phyloP scores from a whole-genome alignment of 345 rosid genomes.

The Isatis tinctoria region DNA sequence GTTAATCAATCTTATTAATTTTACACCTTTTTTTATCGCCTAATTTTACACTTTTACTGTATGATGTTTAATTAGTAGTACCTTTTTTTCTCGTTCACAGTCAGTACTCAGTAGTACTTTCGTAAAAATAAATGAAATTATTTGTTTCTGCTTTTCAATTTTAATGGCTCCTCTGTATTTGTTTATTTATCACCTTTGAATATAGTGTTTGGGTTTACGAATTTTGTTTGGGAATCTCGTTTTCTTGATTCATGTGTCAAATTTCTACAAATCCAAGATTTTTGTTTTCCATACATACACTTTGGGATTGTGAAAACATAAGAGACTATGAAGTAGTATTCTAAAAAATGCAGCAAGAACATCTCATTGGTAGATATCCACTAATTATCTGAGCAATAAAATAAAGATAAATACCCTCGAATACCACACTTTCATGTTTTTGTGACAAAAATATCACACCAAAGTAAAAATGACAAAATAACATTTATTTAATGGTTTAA shows the following conservation, averaged over 20 bases:
- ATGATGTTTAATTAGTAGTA: neutral
- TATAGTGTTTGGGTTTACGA: neutral
- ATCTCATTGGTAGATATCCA: too few relatives aligned
- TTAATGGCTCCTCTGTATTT: neutral
- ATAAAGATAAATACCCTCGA: too few relatives aligned
- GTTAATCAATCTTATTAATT: neutral
- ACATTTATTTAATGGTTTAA: too few relatives aligned
- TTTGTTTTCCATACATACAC: neutral
- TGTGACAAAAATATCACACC: too few relatives aligned
- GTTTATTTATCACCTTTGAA: neutral
- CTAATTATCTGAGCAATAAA: too few relatives aligned
- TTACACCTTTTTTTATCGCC: too few relatives aligned
- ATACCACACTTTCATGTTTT: too few relatives aligned
- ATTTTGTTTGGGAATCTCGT: neutral
- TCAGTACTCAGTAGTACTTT: neutral
- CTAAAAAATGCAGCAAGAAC: neutral
- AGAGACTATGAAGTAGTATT: neutral
- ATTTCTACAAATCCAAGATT: neutral
- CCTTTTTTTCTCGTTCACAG: too few relatives aligned
- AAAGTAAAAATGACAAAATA: too few relatives aligned
- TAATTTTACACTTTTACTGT: neutral
- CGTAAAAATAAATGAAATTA: neutral
- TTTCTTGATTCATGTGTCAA: constrained; percentile 9
- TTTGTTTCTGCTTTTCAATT: neutral
- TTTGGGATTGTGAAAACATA: neutral